phyloP scores from a whole-genome alignment of 2,329 filamentous ascomycete genomes.

The Penicillium sp. region DNA sequence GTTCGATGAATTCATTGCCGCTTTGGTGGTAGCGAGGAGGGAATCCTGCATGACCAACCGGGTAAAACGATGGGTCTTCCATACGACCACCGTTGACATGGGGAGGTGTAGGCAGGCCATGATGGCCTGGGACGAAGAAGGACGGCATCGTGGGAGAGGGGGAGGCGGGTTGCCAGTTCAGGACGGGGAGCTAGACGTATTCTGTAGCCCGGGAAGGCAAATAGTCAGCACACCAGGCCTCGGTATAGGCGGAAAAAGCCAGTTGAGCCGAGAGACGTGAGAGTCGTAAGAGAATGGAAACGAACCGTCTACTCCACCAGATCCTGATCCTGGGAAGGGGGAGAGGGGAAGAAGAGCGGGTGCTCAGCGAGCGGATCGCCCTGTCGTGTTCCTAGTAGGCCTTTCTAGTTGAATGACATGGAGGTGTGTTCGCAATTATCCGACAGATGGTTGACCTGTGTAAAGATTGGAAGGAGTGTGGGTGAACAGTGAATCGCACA shows the following conservation, averaged over 20 bases:
- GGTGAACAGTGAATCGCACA: constrained; percentile 3
- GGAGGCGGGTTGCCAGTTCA: constrained; percentile 29
- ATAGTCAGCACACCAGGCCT: constrained; percentile 23
- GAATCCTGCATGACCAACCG: constrained; percentile 38
- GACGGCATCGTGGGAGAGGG: constrained; percentile 39
- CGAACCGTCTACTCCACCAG: constrained; percentile 44
- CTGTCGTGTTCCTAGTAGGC: constrained; percentile 29
- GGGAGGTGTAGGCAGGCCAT: constrained; percentile 42
- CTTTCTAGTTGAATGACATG: constrained; percentile 43
- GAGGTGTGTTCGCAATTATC: constrained; percentile 29
- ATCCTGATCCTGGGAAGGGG: constrained; percentile 37
- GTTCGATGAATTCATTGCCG: constrained; percentile 46
- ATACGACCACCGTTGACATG: constrained; percentile 39
- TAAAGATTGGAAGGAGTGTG: constrained; percentile 28
- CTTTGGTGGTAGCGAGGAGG: constrained; percentile 44
- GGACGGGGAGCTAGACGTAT: constrained; percentile 38
- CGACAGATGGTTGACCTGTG: constrained; percentile 18
- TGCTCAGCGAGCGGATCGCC: constrained; percentile 42
- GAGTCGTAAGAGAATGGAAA: constrained; percentile 15
- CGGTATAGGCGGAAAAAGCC: constrained; percentile 4
- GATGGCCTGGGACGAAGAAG: constrained; percentile 41
- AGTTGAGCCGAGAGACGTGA: constrained; percentile 5
- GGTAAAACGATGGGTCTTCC: constrained; percentile 42
- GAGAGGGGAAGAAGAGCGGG: constrained; percentile 31
- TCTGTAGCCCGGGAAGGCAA: constrained; percentile 15